Conservation (phyloP, 176 grass and related monocot species). For the Olyra latifolia region DNA sequence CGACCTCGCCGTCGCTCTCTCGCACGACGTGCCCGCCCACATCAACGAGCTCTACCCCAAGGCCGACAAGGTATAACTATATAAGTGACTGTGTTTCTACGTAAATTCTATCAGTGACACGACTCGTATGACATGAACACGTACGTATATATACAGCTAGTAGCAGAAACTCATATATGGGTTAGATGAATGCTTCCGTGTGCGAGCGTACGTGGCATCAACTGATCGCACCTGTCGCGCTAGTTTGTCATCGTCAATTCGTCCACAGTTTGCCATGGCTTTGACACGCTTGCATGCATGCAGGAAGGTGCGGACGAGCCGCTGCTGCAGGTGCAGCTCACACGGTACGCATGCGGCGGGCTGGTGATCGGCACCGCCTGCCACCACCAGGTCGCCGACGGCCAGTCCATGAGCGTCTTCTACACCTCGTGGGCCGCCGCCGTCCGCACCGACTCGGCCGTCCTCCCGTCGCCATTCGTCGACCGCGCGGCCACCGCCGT, state of each 20-base stretch:
- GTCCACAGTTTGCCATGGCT: neutral
- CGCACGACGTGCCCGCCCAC: constrained; percentile 16
- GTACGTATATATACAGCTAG: too few species aligned
- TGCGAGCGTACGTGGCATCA: neutral
- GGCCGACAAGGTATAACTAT: constrained; percentile 12
- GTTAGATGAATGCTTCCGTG: neutral
- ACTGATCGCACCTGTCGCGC: neutral
- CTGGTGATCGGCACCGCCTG: constrained; percentile 23
- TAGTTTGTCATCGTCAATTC: neutral
- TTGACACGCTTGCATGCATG: neutral
- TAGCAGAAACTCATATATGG: too few species aligned
- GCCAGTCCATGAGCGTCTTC: constrained; percentile 51
- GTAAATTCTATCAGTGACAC: too few species aligned
- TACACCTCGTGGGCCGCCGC: constrained; percentile 32
- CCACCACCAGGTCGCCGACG: constrained; percentile 47
- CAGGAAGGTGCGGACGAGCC: constrained; percentile 15
- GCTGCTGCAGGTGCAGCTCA: constrained; percentile 42
- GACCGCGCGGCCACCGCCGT: neutral
- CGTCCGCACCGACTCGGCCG: neutral
- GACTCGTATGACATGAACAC: too few species aligned
- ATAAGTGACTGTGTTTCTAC: too few species aligned
- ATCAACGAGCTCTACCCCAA: constrained; percentile 31
- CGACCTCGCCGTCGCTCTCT: constrained; percentile 17
- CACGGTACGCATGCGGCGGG: constrained; percentile 45
- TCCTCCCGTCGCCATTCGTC: constrained; percentile 9